Conservation (phyloP, 768 basidiomycete genomes). For the Lactifluus rugatus region DNA sequence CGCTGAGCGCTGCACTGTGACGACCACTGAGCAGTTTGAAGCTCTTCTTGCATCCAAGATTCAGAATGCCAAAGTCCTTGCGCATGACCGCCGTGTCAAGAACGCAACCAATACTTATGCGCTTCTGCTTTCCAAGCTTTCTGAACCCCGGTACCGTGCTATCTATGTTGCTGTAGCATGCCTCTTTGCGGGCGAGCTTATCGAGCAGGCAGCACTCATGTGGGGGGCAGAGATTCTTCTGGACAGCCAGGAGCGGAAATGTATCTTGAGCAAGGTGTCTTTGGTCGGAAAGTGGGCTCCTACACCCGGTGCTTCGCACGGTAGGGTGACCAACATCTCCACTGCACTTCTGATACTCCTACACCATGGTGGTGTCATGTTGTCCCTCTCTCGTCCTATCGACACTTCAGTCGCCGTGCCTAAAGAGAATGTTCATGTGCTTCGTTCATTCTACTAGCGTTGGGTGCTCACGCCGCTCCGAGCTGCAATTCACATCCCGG, state of each 20-base stretch:
- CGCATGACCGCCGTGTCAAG: slow-evolving; percentile 20
- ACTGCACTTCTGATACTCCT: slow-evolving; percentile 53
- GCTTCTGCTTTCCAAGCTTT: slow-evolving; percentile 34
- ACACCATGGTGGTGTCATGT: slow-evolving; percentile 28
- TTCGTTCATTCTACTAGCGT: slow-evolving; percentile 50
- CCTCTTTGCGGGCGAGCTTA: slow-evolving; percentile 45
- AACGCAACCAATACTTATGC: slow-evolving; percentile 26
- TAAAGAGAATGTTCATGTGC: slow-evolving; percentile 30
- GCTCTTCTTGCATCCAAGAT: slow-evolving; percentile 4
- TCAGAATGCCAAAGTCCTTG: slow-evolving; percentile 14
- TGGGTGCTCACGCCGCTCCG: slow-evolving; percentile 54
- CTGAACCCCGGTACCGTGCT: slow-evolving; percentile 44
- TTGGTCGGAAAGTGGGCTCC: slow-evolving; percentile 69
- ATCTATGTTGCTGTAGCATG: slow-evolving; percentile 55
- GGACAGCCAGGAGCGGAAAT: slow-evolving; percentile 21
- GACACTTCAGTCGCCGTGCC: slow-evolving; percentile 26
- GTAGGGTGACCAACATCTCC: slow-evolving; percentile 52
- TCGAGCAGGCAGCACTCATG: slow-evolving; percentile 38
- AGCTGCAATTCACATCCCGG: slow-evolving; percentile 35
- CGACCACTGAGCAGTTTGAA: neutral
- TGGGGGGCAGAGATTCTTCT: slow-evolving; percentile 29
- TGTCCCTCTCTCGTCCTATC: slow-evolving; percentile 10
- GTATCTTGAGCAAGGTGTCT: slow-evolving; percentile 36
- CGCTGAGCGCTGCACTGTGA: slow-evolving; percentile 22
- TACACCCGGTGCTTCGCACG: slow-evolving; percentile 46